Base-by-base conservation (phyloP, 352 stramenopile species). In the Globisporangium takayamanum region DNA sequence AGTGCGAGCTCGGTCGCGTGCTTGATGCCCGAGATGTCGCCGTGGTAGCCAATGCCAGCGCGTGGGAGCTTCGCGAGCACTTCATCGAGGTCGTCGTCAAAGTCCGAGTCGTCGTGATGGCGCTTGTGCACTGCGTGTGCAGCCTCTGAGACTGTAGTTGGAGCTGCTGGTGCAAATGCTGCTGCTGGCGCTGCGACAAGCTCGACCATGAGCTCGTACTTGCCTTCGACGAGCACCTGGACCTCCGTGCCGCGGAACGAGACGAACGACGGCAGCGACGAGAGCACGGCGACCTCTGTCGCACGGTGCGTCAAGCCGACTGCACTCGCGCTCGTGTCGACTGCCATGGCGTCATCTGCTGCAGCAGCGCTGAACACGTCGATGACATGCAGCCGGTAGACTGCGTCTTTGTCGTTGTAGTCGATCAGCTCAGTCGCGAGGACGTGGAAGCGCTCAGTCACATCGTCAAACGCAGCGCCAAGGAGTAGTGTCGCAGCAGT, bases 21-120 rank as follows among this genome's bases (percentile, higher is more conserved):
- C 58, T 90, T 89, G 22, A 70, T 64, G 44, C 72, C 76, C 3
- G 68, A 74, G 30, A 89, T 70, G 15, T 91, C 79, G 22, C 84
- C 81, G 41, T 89, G 78, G 55, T 88, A 93, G 55, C 84, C 84
- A 41, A 93, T 89, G 6, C 84, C 84, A 47, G 81, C 74, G 46
- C 84, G 79, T 16, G 84, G 84, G 7, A 88, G 53, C 63, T 87
- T 89, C 7, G 78, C 69, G 18, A 90, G 57, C 53, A 89, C 50
- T 33, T 77, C 68, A n/a, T 73, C 66, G 44, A 88, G 74, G 28
- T 87, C 76, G 8, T 86, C 75, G 1, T 86, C 67, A 37, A 87
- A 41, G 12, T 76, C 73, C 0, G 79, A 74, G 16, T 87, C 76
- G 4, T 74, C 64, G 41, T 89, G 77, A 28, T 64, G 70, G 30